Percentiles rank a stretch among this genome's conserved stretches.
Evolutionary conservation across 2,329 filamentous ascomycete species (phyloP).

Genomic region (Aspergillus pseudonomiae): DNA sequence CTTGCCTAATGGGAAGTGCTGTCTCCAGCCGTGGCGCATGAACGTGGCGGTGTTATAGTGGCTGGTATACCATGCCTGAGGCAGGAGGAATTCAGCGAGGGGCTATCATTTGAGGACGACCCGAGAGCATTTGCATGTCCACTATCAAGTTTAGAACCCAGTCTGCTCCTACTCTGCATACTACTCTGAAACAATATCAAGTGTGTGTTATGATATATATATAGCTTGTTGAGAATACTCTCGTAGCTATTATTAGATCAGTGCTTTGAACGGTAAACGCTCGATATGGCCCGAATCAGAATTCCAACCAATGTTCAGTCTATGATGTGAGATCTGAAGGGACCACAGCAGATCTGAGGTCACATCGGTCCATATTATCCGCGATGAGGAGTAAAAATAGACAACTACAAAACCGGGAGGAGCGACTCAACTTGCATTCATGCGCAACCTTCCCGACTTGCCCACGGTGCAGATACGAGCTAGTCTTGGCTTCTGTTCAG

Average conservation of each 20-base stretch:
- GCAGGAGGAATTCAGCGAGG: no score
- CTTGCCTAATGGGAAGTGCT: no score
- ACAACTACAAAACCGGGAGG: background rate
- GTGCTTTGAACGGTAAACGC: background rate
- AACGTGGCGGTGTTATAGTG: no score
- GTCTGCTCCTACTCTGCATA: no score
- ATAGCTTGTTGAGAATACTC: background rate
- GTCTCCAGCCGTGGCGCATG: no score
- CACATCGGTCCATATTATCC: background rate
- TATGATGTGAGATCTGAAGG: background rate
- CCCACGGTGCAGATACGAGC: background rate
- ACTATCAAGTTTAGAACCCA: no score
- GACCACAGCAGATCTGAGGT: background rate
- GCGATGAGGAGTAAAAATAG: background rate
- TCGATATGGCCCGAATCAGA: background rate
- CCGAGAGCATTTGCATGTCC: no score
- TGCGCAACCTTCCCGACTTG: background rate
- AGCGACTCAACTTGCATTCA: background rate
- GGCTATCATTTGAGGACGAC: no score
- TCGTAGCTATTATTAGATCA: background rate
- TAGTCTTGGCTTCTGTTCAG: background rate
- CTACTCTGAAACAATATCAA: background rate
- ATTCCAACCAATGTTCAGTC: background rate
- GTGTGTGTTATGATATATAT: accelerated
- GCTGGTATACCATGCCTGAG: no score